A percentile compares a stretch with the other conserved stretches of the same genome.
Evolutionary conservation across 208 protist species (phyloP).

Genomic region (Trypanosoma caninum): DNA sequence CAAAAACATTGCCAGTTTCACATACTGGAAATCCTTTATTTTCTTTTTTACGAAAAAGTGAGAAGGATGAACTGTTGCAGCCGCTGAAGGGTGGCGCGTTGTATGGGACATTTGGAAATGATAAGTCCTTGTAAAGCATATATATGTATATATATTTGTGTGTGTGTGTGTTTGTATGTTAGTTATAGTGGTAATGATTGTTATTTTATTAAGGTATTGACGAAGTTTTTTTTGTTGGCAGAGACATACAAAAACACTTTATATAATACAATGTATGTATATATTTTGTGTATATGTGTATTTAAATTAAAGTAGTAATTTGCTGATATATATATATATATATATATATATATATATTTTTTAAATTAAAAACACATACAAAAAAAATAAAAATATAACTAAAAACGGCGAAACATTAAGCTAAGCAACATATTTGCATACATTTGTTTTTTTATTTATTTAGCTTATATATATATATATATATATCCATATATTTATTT

Average conservation of each 20-base stretch:
- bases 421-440: too few relatives aligned
- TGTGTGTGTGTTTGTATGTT: slow-evolving; percentile 4
- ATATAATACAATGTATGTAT: too few relatives aligned
- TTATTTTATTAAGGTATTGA: too few relatives aligned
- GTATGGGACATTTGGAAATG: slow-evolving; percentile 16
- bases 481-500: slow-evolving; percentile 1
- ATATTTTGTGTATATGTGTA: slow-evolving; percentile 1
- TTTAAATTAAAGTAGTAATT: not conserved
- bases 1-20: not conserved
- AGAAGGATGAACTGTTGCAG: slow-evolving; percentile 2
- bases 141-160: slow-evolving; percentile 1
- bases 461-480: too few relatives aligned
- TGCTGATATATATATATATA: not conserved
- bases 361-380: too few relatives aligned
- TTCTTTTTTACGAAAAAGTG: not conserved
- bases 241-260: too few relatives aligned
- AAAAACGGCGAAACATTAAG: too few relatives aligned
- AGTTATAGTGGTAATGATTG: too few relatives aligned
- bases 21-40: not conserved
- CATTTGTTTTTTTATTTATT: slow-evolving; percentile 2
- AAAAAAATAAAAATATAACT: too few relatives aligned
- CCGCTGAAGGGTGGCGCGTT: not conserved
- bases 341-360: slow-evolving; percentile 6
- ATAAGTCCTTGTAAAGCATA: not conserved
- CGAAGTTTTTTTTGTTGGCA: not conserved